phyloP scores from a whole-genome alignment of 495 filamentous ascomycete genomes.

The Glonium stellatum region DNA sequence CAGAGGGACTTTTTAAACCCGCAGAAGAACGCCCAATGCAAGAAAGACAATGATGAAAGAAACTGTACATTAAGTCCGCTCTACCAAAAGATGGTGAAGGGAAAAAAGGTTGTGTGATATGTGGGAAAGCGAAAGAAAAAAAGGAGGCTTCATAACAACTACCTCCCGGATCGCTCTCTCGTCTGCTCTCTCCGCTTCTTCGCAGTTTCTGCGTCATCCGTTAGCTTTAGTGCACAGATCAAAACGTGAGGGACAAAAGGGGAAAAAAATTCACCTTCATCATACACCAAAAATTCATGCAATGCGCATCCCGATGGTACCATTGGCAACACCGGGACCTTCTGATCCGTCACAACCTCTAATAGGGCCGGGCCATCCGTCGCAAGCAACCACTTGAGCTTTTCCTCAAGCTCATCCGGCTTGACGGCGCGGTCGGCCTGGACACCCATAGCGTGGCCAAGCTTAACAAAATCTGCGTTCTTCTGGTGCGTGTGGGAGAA shows the following conservation, averaged over 20 bases:
- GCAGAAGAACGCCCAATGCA: background rate
- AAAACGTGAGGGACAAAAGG: background rate
- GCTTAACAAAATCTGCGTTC: conserved; percentile 87
- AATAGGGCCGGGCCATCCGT: conserved; percentile 42
- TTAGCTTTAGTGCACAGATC: background rate
- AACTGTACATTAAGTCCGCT: too few species aligned
- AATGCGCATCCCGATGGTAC: conserved; percentile 79
- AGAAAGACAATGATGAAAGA: background rate
- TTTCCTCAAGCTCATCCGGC: conserved; percentile 67
- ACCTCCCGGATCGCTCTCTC: conserved; percentile 54
- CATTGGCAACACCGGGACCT: conserved; percentile 98
- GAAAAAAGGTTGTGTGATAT: background rate
- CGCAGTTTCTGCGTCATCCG: conserved; percentile 55
- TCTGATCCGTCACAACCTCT: conserved; percentile 55
- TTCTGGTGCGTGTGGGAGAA: conserved; percentile 87
- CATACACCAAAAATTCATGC: conserved; percentile 91
- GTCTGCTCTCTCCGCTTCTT: conserved; percentile 65
- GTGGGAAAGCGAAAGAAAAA: background rate
- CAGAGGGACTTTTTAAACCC: too few species aligned
- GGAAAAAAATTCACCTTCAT: conserved; percentile 53
- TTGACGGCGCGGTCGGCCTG: conserved; percentile 59
- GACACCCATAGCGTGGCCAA: conserved; percentile 56
- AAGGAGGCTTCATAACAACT: background rate
- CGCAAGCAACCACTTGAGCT: conserved; percentile 83
- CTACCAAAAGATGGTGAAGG: background rate